A percentile compares a stretch with the other conserved stretches of the same genome.
phyloP scores from a whole-genome alignment of 306 rosid genomes.

The Senna siamea region DNA sequence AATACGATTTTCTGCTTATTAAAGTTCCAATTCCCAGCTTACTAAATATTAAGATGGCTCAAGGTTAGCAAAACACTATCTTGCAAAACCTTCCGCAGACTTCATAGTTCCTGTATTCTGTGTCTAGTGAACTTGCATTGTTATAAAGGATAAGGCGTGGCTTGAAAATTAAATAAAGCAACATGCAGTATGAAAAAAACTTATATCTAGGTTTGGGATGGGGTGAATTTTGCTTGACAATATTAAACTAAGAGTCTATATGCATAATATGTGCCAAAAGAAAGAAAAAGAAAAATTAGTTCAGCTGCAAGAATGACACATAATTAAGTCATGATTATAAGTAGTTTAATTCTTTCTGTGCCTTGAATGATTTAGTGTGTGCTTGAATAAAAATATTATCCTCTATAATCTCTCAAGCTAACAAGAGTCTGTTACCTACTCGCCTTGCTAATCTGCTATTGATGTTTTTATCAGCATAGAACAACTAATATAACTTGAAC shows the following conservation, averaged over 20 bases:
- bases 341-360: neutral
- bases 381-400: neutral
- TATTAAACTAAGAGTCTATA: neutral
- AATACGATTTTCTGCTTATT: neutral
- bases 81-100: neutral
- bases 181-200: neutral
- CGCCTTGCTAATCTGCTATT: neutral
- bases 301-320: neutral
- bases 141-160: neutral
- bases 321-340: neutral
- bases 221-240: neutral
- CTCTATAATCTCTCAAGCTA: neutral
- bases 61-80: neutral
- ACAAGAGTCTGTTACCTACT: neutral
- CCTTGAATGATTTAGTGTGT: conserved; percentile 13
- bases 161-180: neutral
- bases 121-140: neutral
- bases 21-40: neutral
- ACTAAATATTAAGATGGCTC: neutral
- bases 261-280: neutral
- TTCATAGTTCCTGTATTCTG: neutral
- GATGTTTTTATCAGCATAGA: conserved; percentile 15
- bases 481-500: conserved; percentile 20
- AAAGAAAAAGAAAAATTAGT: neutral
- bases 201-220: neutral